These are phyloP conservation scores for Cyberlindnera japonica DNA, from an alignment of 805 yeast genomes.

Conservation along the genomic window DNA sequence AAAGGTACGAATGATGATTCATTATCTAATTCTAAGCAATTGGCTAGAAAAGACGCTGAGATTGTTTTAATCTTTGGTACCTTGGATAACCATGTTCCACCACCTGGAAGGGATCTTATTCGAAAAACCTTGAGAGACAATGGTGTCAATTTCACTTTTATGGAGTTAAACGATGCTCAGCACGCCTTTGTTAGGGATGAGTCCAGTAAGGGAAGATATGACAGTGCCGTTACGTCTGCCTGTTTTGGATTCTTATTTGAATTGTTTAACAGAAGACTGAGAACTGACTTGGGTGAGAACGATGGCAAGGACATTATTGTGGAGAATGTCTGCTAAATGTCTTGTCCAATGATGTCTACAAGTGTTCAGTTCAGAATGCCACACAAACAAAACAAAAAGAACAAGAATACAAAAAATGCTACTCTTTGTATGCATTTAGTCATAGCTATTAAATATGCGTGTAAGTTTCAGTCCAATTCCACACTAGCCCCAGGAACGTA, in stretches of 20 bases:
- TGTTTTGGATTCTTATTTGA: conserved; percentile 68
- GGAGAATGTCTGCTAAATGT: conserved; percentile 58
- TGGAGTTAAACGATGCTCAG: conserved; percentile 76
- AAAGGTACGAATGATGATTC: conserved; percentile 64
- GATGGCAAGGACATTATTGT: conserved; percentile 47
- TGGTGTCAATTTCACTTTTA: conserved; percentile 61
- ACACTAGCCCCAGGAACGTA: conserved; percentile 53
- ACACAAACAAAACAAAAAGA: too few species aligned
- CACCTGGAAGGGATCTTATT: conserved; percentile 70
- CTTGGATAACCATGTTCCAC: conserved; percentile 75
- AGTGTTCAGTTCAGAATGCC: not conserved
- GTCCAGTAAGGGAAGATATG: conserved; percentile 74
- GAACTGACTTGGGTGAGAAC: conserved; percentile 61
- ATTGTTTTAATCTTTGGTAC: conserved; percentile 71
- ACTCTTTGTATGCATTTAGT: too few species aligned
- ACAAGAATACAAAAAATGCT: too few species aligned
- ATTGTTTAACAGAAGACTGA: conserved; percentile 64
- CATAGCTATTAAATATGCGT: not conserved
- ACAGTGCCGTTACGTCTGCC: conserved; percentile 67
- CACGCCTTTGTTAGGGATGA: conserved; percentile 84
- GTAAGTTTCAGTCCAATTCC: conserved; percentile 19
- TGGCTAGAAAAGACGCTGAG: conserved; percentile 50
- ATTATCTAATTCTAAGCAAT: conserved; percentile 49
- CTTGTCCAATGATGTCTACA: not conserved
- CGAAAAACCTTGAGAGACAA: conserved; percentile 55